Evolutionary conservation across 2,329 filamentous ascomycete species (phyloP).

Genomic region (Kalmusia sp.): DNA sequence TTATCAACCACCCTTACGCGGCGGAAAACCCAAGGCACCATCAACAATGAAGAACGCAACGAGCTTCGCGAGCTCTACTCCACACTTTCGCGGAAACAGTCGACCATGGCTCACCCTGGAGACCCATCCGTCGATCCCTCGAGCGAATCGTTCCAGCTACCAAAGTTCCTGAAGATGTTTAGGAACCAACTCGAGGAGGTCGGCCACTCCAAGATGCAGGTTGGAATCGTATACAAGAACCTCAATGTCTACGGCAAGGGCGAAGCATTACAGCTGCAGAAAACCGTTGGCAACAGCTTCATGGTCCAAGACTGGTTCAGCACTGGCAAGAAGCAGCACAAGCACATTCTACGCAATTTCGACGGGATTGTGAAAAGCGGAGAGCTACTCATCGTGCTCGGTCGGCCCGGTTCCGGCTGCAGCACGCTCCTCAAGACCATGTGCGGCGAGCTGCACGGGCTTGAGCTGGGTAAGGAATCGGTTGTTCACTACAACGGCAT

Average conservation of each 20-base stretch:
- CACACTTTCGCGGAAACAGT: slow-evolving; percentile 29
- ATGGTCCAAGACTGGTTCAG: slow-evolving; percentile 65
- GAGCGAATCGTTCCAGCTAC: slow-evolving; percentile 60
- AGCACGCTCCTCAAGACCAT: slow-evolving; percentile 70
- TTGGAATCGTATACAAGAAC: slow-evolving; percentile 70
- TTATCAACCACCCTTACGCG: slow-evolving; percentile 10
- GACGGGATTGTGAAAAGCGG: slow-evolving; percentile 61
- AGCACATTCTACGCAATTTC: slow-evolving; percentile 63
- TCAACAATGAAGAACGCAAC: slow-evolving; percentile 32
- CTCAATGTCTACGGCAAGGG: slow-evolving; percentile 73
- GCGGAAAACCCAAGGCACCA: slow-evolving; percentile 20
- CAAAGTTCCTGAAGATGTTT: slow-evolving; percentile 60
- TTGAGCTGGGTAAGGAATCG: slow-evolving; percentile 60
- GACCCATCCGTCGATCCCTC: slow-evolving; percentile 62
- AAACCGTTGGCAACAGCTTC: slow-evolving; percentile 68
- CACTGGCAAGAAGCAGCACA: slow-evolving; percentile 55
- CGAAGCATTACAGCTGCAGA: slow-evolving; percentile 71
- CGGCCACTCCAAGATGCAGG: slow-evolving; percentile 59
- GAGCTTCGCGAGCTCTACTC: slow-evolving; percentile 34
- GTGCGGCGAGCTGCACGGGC: slow-evolving; percentile 65
- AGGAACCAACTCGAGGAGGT: slow-evolving; percentile 62
- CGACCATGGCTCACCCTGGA: slow-evolving; percentile 37
- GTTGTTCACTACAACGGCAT: slow-evolving; percentile 68
- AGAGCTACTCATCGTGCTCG: slow-evolving; percentile 56
- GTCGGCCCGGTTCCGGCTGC: slow-evolving; percentile 64